Conservation (phyloP, 2,329 filamentous ascomycete species). For the Colletotrichum chlorophyti region DNA sequence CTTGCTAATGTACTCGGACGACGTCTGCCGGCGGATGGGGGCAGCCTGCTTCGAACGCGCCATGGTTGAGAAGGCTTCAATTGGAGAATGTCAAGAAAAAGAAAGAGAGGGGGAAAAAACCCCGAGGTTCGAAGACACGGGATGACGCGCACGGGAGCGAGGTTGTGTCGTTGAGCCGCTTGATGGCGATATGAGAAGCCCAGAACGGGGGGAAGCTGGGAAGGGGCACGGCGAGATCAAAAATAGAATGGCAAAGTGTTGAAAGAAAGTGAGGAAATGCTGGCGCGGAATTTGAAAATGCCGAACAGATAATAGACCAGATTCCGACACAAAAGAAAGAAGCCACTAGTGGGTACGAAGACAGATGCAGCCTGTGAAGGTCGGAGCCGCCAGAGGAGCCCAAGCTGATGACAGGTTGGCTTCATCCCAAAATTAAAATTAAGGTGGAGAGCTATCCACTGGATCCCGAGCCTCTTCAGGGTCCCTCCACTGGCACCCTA, state of each 20-base stretch:
- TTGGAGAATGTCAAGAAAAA: not conserved
- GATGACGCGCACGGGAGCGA: too few species aligned
- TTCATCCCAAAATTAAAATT: constrained; percentile 32
- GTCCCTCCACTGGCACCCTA: constrained; percentile 24
- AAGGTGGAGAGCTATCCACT: constrained; percentile 25
- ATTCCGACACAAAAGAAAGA: too few species aligned
- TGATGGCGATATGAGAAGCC: too few species aligned
- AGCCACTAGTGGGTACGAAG: not conserved
- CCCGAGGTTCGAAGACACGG: not conserved
- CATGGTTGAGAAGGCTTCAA: too few species aligned
- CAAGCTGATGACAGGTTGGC: constrained; percentile 32
- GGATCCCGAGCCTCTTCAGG: constrained; percentile 18
- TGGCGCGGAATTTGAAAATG: too few species aligned
- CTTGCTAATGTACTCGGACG: constrained; percentile 69
- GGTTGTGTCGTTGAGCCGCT: too few species aligned
- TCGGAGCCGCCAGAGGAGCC: not conserved
- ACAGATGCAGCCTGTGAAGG: not conserved
- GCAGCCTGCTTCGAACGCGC: constrained; percentile 73
- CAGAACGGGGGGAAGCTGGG: too few species aligned
- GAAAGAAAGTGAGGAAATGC: too few species aligned
- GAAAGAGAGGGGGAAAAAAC: not conserved
- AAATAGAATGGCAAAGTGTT: too few species aligned
- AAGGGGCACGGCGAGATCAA: too few species aligned
- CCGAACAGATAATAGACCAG: too few species aligned
- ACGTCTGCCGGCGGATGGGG: constrained; percentile 69